Base-by-base conservation (phyloP, 495 filamentous ascomycete species). In the Trichocladium antarcticum region DNA sequence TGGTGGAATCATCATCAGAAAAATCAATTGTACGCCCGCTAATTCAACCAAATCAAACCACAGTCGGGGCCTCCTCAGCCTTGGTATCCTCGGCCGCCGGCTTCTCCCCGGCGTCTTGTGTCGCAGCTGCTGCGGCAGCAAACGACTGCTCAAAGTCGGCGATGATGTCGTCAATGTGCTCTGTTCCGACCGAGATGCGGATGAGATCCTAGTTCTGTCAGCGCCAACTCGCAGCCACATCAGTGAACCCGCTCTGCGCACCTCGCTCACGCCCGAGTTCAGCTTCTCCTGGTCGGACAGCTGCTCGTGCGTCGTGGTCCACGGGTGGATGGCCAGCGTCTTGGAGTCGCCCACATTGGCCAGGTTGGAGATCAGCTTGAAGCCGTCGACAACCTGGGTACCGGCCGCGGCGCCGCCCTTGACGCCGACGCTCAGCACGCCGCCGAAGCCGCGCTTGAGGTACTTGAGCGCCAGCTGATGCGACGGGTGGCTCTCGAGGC, bases 81-180 rank as follows among this genome's bases (percentile, higher is more conserved):
- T 66, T 68, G 41, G 52, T 21, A 45, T 55, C 61, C 42, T 52
- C 50, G 1, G 40, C 44, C n/a, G n/a, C n/a, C 27, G 47, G 34
- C 38, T 42, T 42, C 32, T 50, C 60, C 1, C 27, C 59, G 5
- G 42, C 62, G 48, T 61, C 54, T 2, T 59, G 57, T 16, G 56
- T 58, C 9, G 65, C 59, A 2, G 37, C 46, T 19, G 47, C 38
- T 5, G 39, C 47, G 2, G 76, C 74, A 57, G 75, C 70, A 68
- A 98, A 95, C 0, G 88, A 84, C 68, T 98, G 93, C 59, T 87
- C 81, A 61, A 98, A 97, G 67, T 98, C 92, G 42, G 80, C 83
- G 61, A 97, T 90, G 57, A 98, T 98, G 61, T 98, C 92, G 69
- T 96, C 89, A 58, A 98, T 95, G 66, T 97, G 87, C 72, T 98